Evolutionary conservation across 805 yeast genomes (phyloP), one percentile per base, ranked within the genome.

Genomic region (Hanseniaspora guilliermondii): DNA sequence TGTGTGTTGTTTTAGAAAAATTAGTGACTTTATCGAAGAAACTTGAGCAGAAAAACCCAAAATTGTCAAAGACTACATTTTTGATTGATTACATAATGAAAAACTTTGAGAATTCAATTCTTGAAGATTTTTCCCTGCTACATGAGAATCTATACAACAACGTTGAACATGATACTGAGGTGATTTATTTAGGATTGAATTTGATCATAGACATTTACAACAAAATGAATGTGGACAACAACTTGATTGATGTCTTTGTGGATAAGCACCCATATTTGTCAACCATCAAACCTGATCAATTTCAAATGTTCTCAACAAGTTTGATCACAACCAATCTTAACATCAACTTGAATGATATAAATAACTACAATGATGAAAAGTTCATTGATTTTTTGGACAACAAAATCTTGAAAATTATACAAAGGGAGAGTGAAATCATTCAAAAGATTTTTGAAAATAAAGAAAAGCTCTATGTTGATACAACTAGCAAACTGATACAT

Each of bases 361-460:
- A 38, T 38, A 36, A 41, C 4, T 50, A 35, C 24, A 48, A 50
- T 40, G 54, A 50, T 44, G 11, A 9, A 3, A 50, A 42, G 19
- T 50, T 50, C 33, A 49, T 35, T 14, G n/a, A 24, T 4, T 50
- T 42, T 35, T 12, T 44, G 24, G 41, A 38, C 12, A 25, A 25
- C 9, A 45, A 50, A 5, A 50, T 50, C 19, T n/a, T 50, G 14
- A 33, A 14, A 6, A 35, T 36, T 17, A 50, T 50, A 4, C 27
- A 50, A 19, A 50, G 37, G 30, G 54, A 50, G 25, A 50, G 45
- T n/a, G 48, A 21, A 11, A 50, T 50, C 16, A 50, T 50, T 33
- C 35, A 32, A 8, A 50, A 36, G 21, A 50, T 50, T 5, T 50
- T 50, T 35, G 30, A 45, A 17, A 33, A 42, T 6, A 38, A 22